Evolutionary conservation across 192 early-diverging fungal genomes (phyloP).

Genomic region (Diversispora epigaea): DNA sequence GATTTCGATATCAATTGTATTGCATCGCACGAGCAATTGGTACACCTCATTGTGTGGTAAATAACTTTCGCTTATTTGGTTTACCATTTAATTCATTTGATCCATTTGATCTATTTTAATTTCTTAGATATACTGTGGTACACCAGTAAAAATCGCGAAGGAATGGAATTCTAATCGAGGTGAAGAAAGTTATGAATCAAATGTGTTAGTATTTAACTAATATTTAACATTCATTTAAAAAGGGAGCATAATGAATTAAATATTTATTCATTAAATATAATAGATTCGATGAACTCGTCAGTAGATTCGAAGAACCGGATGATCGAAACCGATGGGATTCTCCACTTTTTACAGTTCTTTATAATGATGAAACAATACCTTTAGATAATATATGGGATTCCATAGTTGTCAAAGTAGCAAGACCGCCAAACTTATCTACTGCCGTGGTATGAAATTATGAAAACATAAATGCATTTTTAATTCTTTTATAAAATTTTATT

Average conservation of each 20-base stretch:
- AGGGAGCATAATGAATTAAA: neutral
- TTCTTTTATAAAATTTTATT: neutral
- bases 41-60: conserved; percentile 84
- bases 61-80: neutral
- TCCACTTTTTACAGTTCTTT: conserved; percentile 88
- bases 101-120: neutral
- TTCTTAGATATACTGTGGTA: conserved; percentile 61
- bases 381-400: conserved; percentile 75
- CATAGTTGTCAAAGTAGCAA: conserved; percentile 68
- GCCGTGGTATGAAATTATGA: conserved; percentile 52
- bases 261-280: neutral
- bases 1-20: conserved; percentile 95
- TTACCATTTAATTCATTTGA: no score
- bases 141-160: conserved; percentile 53
- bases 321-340: conserved; percentile 90
- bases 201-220: conserved; percentile 37
- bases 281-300: conserved; percentile 76
- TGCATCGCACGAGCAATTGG: conserved; percentile 81
- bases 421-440: conserved; percentile 84
- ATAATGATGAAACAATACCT: conserved; percentile 64
- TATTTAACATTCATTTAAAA: neutral
- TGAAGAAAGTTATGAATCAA: conserved; percentile 46
- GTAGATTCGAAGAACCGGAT: conserved; percentile 95
- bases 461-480: conserved; percentile 20
- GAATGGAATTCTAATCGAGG: conserved; percentile 52